A percentile compares a stretch with the other conserved stretches of the same genome.
Conservation (phyloP, 768 basidiomycete genomes). For the Suillus plorans region DNA sequence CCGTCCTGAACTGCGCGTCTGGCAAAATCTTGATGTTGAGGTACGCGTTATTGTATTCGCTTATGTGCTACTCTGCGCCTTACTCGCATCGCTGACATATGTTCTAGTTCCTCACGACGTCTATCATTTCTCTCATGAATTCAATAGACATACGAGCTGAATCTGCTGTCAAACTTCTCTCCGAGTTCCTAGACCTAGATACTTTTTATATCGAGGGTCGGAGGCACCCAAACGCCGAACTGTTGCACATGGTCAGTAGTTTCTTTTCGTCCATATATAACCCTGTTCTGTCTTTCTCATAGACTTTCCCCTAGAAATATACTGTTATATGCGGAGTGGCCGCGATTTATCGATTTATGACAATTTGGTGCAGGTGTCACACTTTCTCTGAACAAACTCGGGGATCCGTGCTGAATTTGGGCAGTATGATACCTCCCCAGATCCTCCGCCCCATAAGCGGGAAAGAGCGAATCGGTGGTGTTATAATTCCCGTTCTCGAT, state of each 20-base stretch:
- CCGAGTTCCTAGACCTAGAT: slow-evolving; percentile 88
- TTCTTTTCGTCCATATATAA: background rate
- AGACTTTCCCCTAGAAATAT: too few species aligned
- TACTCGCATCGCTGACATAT: slow-evolving; percentile 17
- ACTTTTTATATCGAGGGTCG: slow-evolving; percentile 53
- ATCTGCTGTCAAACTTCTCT: slow-evolving; percentile 77
- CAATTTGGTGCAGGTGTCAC: too few species aligned
- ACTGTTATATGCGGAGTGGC: too few species aligned
- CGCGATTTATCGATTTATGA: too few species aligned
- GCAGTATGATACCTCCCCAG: slow-evolving; percentile 60
- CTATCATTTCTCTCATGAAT: slow-evolving; percentile 91
- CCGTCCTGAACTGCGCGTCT: slow-evolving; percentile 82
- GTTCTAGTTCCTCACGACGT: slow-evolving; percentile 84
- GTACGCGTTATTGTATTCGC: slow-evolving; percentile 37
- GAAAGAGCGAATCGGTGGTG: slow-evolving; percentile 31
- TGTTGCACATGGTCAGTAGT: slow-evolving; percentile 80
- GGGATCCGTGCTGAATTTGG: too few species aligned
- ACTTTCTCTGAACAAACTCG: too few species aligned
- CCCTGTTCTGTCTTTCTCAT: too few species aligned
- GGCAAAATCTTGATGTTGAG: slow-evolving; percentile 89
- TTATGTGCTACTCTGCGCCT: slow-evolving; percentile 10
- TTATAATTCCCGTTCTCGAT: slow-evolving; percentile 24
- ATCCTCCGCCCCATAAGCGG: slow-evolving; percentile 34
- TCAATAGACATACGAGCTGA: slow-evolving; percentile 90
- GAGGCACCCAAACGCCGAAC: slow-evolving; percentile 75